Conservation (phyloP, 192 early-diverging fungal genomes). For the Coemansia sp. region DNA sequence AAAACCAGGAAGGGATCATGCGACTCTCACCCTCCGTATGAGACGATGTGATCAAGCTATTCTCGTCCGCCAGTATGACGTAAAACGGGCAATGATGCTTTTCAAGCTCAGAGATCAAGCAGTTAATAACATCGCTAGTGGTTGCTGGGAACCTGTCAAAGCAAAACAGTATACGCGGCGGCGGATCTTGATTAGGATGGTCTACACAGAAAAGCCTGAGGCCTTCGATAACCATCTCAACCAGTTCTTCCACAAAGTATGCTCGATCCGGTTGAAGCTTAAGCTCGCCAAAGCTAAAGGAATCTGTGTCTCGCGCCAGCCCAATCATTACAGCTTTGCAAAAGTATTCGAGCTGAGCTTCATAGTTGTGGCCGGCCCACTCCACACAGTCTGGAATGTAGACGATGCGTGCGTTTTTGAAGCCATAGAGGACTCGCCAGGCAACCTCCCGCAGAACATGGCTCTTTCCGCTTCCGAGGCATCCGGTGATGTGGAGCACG, state of each 20-base stretch:
- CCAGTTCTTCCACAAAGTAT: neutral
- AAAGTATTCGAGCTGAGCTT: neutral
- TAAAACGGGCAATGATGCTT: neutral
- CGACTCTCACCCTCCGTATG: neutral
- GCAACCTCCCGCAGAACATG: neutral
- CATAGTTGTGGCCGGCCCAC: neutral
- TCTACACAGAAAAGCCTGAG: neutral
- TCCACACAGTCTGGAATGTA: neutral
- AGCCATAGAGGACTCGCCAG: neutral
- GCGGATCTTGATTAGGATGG: neutral
- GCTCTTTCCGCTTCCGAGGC: neutral
- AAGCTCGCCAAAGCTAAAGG: neutral
- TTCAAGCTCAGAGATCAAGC: neutral
- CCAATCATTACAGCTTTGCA: conserved; percentile 4
- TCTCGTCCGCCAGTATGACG: neutral
- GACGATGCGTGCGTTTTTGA: neutral
- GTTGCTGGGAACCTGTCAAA: neutral
- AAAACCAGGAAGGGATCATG: neutral
- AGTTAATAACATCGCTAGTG: neutral
- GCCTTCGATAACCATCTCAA: neutral
- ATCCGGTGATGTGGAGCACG: neutral
- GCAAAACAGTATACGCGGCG: neutral
- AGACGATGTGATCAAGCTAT: no score
- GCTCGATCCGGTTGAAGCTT: neutral
- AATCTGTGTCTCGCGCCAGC: neutral